These are phyloP conservation scores for Nannizzia gypsea DNA, from an alignment of 2,329 filamentous ascomycete genomes.

Conservation along the genomic window DNA sequence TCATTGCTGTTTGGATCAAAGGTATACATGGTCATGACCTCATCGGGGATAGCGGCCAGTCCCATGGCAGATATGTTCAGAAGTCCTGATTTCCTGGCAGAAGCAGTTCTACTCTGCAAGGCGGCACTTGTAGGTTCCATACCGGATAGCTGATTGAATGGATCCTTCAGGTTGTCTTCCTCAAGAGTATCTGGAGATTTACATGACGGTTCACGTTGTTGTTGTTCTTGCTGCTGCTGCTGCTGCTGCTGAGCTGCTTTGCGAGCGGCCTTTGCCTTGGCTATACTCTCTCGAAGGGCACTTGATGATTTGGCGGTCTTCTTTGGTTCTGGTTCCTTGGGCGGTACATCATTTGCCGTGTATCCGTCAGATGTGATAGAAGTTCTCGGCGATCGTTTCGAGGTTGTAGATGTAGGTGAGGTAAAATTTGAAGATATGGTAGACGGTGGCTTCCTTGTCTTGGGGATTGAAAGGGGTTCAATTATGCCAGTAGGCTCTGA, in stretches of 20 bases:
- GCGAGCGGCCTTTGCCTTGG: conserved; percentile 76
- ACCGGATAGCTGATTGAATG: conserved; percentile 50
- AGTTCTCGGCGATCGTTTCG: conserved; percentile 23
- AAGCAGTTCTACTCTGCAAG: conserved; percentile 58
- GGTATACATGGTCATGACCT: conserved; percentile 86
- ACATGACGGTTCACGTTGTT: conserved; percentile 20
- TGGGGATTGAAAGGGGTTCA: conserved; percentile 30
- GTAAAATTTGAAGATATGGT: conserved; percentile 21
- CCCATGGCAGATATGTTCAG: conserved; percentile 81
- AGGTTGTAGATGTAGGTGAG: conserved; percentile 22
- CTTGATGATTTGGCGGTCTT: conserved; percentile 58
- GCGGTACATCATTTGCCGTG: conserved; percentile 19
- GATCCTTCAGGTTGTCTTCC: conserved; percentile 29
- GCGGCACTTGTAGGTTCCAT: conserved; percentile 53
- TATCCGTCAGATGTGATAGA: conserved; percentile 22
- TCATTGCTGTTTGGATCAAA: conserved; percentile 53
- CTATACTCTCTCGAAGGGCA: conserved; percentile 78
- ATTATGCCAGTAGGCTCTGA: conserved; percentile 20
- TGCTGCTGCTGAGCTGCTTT: conserved; percentile 34
- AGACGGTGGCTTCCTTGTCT: conserved; percentile 26
- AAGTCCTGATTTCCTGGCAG: conserved; percentile 63
- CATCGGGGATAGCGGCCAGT: conserved; percentile 64
- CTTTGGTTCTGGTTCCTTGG: conserved; percentile 24
- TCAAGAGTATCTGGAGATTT: conserved; percentile 26
- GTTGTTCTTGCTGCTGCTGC: background rate